phyloP scores from a whole-genome alignment of 108 stramenopile genomes.

The Bacterosira constricta region DNA sequence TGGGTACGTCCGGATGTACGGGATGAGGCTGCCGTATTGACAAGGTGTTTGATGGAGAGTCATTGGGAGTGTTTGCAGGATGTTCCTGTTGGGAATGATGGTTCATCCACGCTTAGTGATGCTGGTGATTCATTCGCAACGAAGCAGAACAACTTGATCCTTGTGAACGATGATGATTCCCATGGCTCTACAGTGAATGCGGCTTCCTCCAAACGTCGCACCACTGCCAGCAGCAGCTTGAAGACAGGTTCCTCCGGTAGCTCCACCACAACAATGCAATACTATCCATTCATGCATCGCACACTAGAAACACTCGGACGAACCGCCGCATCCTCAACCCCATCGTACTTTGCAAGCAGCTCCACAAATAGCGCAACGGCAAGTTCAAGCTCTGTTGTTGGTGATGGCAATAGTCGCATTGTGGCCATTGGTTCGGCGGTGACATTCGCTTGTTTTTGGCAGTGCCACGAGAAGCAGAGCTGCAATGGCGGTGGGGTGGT shows the following conservation, averaged over 20 bases:
- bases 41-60: constrained; percentile 35
- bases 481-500: constrained; percentile 8
- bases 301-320: constrained; percentile 49
- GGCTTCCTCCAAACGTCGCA: background rate
- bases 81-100: constrained; percentile 9
- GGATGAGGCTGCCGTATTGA: constrained; percentile 29
- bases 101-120: background rate
- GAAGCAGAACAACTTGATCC: background rate
- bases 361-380: constrained; percentile 17
- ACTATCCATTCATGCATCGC: constrained; percentile 56
- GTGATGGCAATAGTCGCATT: constrained; percentile 25
- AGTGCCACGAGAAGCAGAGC: background rate
- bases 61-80: constrained; percentile 17
- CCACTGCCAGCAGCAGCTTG: background rate
- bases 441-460: constrained; percentile 15
- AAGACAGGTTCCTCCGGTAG: background rate
- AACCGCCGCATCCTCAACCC: constrained; percentile 26
- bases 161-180: constrained; percentile 41
- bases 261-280: constrained; percentile 2
- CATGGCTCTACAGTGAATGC: background rate
- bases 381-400: constrained; percentile 24
- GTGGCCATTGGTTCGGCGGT: constrained; percentile 43
- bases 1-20: constrained; percentile 44
- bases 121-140: background rate
- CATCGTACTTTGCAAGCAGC: too few relatives aligned